These are phyloP conservation scores for Phytophthora agathidicida DNA, from an alignment of 352 stramenopile genomes.

Conservation along the genomic window DNA sequence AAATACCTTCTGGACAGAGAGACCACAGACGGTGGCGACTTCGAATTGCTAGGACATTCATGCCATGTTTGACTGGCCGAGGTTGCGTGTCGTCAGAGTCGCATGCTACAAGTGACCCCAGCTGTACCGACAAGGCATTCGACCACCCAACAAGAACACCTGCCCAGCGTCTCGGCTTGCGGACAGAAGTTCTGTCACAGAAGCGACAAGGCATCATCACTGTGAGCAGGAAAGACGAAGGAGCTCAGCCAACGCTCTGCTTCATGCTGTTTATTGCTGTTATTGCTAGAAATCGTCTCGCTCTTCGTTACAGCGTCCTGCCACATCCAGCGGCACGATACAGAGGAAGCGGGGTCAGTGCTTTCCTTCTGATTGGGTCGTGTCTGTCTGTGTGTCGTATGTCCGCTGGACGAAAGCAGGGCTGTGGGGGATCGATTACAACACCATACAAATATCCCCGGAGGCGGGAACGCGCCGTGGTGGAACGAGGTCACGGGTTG, in stretches of 20 bases:
- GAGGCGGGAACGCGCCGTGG: slow-evolving; percentile 14
- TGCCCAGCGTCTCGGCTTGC: too few relatives aligned
- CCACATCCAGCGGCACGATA: slow-evolving; percentile 2
- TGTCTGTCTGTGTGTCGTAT: slow-evolving; percentile 3
- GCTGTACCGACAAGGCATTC: too few relatives aligned
- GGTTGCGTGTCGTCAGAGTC: slow-evolving; percentile 14
- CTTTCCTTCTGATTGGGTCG: slow-evolving; percentile 11
- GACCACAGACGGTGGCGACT: slow-evolving; percentile 9
- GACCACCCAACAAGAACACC: too few relatives aligned
- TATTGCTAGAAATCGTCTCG: slow-evolving; percentile 17
- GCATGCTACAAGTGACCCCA: slow-evolving; percentile 7
- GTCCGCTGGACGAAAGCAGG: slow-evolving; percentile 22
- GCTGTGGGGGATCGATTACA: slow-evolving; percentile 37
- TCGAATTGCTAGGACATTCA: slow-evolving; percentile 7
- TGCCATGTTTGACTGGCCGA: slow-evolving; percentile 4
- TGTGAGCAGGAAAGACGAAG: too few relatives aligned
- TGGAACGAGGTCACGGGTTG: not conserved
- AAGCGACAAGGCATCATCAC: too few relatives aligned
- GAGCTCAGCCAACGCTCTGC: too few relatives aligned
- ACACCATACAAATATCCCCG: slow-evolving; percentile 43
- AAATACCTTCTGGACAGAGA: slow-evolving; percentile 15
- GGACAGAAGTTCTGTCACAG: too few relatives aligned
- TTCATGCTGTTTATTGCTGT: slow-evolving; percentile 40
- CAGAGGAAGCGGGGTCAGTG: slow-evolving; percentile 2
- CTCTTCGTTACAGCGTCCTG: slow-evolving; percentile 24